phyloP scores from a whole-genome alignment of 768 basidiomycete genomes.

The Gymnopilus junonius region DNA sequence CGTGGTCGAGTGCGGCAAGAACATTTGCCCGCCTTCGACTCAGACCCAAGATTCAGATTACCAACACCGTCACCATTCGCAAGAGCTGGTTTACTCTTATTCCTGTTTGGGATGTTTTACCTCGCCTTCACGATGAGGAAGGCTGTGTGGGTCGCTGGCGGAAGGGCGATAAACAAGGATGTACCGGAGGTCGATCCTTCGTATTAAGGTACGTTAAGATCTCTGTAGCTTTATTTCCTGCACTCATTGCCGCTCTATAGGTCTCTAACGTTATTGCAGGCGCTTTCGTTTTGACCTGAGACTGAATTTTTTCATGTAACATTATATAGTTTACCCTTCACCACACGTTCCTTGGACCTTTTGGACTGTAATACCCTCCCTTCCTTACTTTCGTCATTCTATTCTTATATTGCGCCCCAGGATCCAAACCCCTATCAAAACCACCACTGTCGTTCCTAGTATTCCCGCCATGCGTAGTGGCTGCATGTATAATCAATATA shows the following conservation, averaged over 20 bases:
- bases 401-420: neutral
- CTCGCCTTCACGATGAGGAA: conserved; percentile 35
- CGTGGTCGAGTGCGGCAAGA: conserved; percentile 17
- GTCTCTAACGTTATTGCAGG: neutral
- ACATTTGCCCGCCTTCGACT: conserved; percentile 26
- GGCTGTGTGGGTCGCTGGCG: conserved; percentile 29
- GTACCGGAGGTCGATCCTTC: conserved; percentile 22
- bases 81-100: conserved; percentile 48
- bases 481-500: neutral
- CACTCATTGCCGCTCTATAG: neutral
- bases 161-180: conserved; percentile 19
- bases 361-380: neutral
- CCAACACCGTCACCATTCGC: conserved; percentile 56
- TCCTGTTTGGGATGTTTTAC: conserved; percentile 45
- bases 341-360: neutral
- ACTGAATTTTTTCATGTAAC: neutral
- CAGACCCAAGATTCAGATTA: conserved; percentile 53
- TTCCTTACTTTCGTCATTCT: neutral
- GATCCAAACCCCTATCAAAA: neutral
- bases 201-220: conserved; percentile 11
- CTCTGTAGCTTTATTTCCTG: neutral
- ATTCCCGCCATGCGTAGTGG: neutral
- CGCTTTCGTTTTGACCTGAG: neutral
- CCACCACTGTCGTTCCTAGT: neutral
- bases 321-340: too few relatives aligned